Base-by-base conservation (phyloP, 306 rosid genomes). In the Vigna radiata region DNA sequence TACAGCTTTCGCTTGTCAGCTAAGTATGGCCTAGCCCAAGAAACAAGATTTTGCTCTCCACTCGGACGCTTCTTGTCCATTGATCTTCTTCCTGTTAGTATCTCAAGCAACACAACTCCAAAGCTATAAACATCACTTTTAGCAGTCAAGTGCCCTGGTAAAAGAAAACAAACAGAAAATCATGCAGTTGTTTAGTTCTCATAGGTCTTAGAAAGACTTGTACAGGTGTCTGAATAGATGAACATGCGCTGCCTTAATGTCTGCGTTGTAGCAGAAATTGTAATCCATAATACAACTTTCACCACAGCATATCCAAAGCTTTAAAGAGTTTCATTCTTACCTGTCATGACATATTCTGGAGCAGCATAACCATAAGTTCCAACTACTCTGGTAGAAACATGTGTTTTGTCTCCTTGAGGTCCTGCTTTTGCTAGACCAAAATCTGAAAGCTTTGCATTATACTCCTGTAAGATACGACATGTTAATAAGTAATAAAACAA, bases 341-440 rank as follows among this genome's bases (percentile, higher is more conserved):
- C 98, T 77, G 98, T 94, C 98, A 94, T 94, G 76, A 94, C 96
- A 81, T 92, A 89, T 85, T 94, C 96, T 47, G 98, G 98, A 76
- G 98, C 97, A 74, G 98, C 97, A 83, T 90, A 94, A 60, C 98
- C 97, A 64, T 94, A 92, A 39, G 98, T 94, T 77, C 97, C 97
- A 80, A 94, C 96, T 58, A 94, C 97, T 84, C 98, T 84, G 72
- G 97, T 94, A 29, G 98, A 94, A 77, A 94, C 97, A 87, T 94
- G 98, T 55, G 98, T 90, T 68, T 92, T 92, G 87, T 94, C 98
- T 76, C 98, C 98, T 82, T 90, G 96, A 72, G 98, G 97, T 59
- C 97, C 97, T 14, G 98, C 93, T 90, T 94, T 94, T 13, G 98
- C 98, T 72, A 94, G 90, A 78, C 98, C 98, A 79, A 94, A 94